These are phyloP conservation scores for Lactarius deliciosus DNA, from an alignment of 768 basidiomycete genomes.

Conservation along the genomic window DNA sequence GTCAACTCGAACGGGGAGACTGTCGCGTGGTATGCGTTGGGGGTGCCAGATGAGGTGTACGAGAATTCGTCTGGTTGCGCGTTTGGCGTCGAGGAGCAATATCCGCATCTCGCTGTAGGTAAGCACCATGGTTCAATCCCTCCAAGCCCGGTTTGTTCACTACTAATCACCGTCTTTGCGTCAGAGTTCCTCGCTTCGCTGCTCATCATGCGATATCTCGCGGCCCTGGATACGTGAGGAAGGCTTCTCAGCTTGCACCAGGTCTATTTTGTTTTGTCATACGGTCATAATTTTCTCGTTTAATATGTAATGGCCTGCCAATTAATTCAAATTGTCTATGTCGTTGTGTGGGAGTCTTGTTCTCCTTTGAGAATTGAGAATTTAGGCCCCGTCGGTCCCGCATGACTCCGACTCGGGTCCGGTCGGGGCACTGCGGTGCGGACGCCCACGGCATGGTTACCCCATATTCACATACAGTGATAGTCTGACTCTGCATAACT, in stretches of 20 bases:
- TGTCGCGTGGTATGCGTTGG: constrained; percentile 62
- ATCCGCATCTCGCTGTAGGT: constrained; percentile 57
- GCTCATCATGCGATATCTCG: constrained; percentile 65
- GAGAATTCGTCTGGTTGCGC: constrained; percentile 56
- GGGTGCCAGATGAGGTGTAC: constrained; percentile 55
- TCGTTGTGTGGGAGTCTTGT: neutral
- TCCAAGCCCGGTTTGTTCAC: neutral
- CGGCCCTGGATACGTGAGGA: constrained; percentile 42
- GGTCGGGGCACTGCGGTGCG: neutral
- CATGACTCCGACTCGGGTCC: neutral
- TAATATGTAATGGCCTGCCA: neutral
- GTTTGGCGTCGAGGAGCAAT: constrained; percentile 62
- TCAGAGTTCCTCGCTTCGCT: constrained; percentile 61
- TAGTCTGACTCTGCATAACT: neutral
- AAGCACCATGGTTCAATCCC: constrained; percentile 27
- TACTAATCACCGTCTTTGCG: constrained; percentile 1
- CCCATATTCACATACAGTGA: neutral
- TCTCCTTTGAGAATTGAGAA: neutral
- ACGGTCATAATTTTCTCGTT: neutral
- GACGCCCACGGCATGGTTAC: no score
- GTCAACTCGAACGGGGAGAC: constrained; percentile 49
- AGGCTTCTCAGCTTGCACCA: neutral
- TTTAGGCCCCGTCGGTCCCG: neutral
- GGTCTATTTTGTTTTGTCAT: neutral
- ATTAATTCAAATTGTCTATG: neutral